These are phyloP conservation scores for Fusarium sp. DNA, from an alignment of 2,329 filamentous ascomycete genomes.

Conservation along the genomic window DNA sequence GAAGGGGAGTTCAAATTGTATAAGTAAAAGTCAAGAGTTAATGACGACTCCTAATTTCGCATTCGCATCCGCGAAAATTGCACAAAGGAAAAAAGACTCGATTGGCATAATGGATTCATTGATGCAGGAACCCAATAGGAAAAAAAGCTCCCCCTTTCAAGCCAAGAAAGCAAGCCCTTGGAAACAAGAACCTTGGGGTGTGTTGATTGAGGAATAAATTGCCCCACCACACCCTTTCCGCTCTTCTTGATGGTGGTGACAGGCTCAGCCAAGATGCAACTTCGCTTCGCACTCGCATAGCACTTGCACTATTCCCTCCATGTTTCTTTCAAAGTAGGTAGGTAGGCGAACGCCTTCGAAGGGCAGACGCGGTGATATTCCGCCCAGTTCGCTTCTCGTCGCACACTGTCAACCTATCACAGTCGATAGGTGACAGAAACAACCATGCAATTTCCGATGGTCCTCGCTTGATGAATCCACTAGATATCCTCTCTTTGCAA, in stretches of 20 bases:
- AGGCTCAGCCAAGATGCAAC: conserved; percentile 1
- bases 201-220: background rate
- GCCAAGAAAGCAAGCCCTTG: background rate
- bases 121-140: background rate
- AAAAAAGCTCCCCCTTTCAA: background rate
- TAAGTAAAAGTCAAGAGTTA: background rate
- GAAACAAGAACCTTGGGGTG: background rate
- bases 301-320: background rate
- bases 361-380: conserved; percentile 23
- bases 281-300: conserved; percentile 23
- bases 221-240: background rate
- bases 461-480: conserved; percentile 5
- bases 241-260: background rate
- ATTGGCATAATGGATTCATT: background rate
- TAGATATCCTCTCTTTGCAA: background rate
- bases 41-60: background rate
- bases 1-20: background rate
- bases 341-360: background rate
- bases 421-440: conserved; percentile 4
- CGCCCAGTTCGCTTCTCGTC: conserved; percentile 28
- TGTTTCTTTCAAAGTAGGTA: too few species aligned
- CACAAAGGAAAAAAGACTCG: background rate
- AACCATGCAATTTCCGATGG: background rate
- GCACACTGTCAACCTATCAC: conserved; percentile 12
- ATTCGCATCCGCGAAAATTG: background rate